Percentiles rank a stretch among this genome's conserved stretches.
These are phyloP conservation scores for Rhizopogon rudus DNA, from an alignment of 768 basidiomycete species.

Conservation along the genomic window DNA sequence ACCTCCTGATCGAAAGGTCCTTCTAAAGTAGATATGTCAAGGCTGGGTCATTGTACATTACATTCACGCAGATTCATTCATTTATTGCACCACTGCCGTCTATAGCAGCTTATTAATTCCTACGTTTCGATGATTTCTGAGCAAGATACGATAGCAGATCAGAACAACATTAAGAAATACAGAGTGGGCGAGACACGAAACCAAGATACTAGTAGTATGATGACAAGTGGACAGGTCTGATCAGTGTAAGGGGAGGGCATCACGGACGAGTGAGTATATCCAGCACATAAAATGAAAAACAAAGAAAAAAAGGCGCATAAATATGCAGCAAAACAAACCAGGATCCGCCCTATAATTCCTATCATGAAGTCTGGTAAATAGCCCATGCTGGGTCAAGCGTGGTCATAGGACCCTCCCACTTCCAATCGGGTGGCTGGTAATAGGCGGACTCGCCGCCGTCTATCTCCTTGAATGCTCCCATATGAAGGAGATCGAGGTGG, in stretches of 20 bases:
- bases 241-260: slow-evolving; percentile 27
- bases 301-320: slow-evolving; percentile 32
- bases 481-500: slow-evolving; percentile 45
- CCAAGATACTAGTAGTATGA: slow-evolving; percentile 35
- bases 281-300: slow-evolving; percentile 35
- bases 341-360: slow-evolving; percentile 35
- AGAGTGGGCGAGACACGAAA: slow-evolving; percentile 39
- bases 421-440: slow-evolving; percentile 55
- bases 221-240: slow-evolving; percentile 26
- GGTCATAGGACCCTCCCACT: slow-evolving; percentile 69
- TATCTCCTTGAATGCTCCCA: slow-evolving; percentile 63
- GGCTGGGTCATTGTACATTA: slow-evolving; percentile 1
- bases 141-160: slow-evolving; percentile 49
- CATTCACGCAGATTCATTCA: background rate
- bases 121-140: slow-evolving; percentile 19
- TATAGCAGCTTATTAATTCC: slow-evolving; percentile 1
- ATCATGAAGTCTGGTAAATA: slow-evolving; percentile 40
- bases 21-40: slow-evolving; percentile 5
- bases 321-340: slow-evolving; percentile 10
- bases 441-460: slow-evolving; percentile 74
- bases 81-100: background rate
- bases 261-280: slow-evolving; percentile 34
- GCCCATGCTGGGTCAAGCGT: slow-evolving; percentile 69
- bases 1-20: slow-evolving; percentile 15
- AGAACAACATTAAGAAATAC: slow-evolving; percentile 59